phyloP scores from a whole-genome alignment of 352 stramenopile genomes.

The Globisporangium paddicum region DNA sequence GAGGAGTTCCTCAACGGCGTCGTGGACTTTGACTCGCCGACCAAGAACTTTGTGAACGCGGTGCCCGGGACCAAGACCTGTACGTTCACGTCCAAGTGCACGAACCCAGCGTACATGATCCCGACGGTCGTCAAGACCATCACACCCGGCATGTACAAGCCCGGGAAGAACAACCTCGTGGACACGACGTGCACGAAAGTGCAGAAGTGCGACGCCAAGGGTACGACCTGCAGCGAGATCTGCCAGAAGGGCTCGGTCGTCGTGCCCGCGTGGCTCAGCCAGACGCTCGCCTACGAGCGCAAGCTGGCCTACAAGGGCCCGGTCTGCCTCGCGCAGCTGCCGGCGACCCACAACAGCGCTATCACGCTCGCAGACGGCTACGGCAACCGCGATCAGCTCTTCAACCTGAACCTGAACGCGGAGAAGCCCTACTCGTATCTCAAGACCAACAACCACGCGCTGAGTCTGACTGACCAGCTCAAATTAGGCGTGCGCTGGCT shows the following conservation, averaged over 20 bases:
- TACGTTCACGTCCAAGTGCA: slow-evolving; percentile 38
- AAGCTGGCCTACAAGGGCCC: slow-evolving; percentile 57
- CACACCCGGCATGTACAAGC: slow-evolving; percentile 16
- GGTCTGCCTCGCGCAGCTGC: slow-evolving; percentile 64
- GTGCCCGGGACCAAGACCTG: slow-evolving; percentile 29
- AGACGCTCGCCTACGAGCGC: slow-evolving; percentile 56
- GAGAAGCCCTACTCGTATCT: slow-evolving; percentile 51
- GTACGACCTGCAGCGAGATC: slow-evolving; percentile 50
- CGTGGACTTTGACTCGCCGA: slow-evolving; percentile 10
- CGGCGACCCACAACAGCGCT: slow-evolving; percentile 71
- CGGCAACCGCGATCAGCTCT: slow-evolving; percentile 72
- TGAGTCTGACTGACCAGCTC: slow-evolving; percentile 76
- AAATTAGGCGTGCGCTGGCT: slow-evolving; percentile 71
- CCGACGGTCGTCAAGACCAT: slow-evolving; percentile 15
- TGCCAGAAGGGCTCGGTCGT: slow-evolving; percentile 56
- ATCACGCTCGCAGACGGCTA: slow-evolving; percentile 68
- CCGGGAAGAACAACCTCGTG: slow-evolving; percentile 24
- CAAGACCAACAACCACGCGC: slow-evolving; percentile 66
- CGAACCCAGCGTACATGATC: slow-evolving; percentile 35
- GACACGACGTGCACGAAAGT: slow-evolving; percentile 48
- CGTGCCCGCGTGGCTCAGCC: slow-evolving; percentile 49
- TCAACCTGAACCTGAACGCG: slow-evolving; percentile 48
- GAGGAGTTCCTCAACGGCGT: slow-evolving; percentile 50
- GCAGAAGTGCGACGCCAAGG: slow-evolving; percentile 47
- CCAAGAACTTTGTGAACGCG: slow-evolving; percentile 23